Conservation (phyloP, 2,329 filamentous ascomycete species). For the Stenocarpella maydis region DNA sequence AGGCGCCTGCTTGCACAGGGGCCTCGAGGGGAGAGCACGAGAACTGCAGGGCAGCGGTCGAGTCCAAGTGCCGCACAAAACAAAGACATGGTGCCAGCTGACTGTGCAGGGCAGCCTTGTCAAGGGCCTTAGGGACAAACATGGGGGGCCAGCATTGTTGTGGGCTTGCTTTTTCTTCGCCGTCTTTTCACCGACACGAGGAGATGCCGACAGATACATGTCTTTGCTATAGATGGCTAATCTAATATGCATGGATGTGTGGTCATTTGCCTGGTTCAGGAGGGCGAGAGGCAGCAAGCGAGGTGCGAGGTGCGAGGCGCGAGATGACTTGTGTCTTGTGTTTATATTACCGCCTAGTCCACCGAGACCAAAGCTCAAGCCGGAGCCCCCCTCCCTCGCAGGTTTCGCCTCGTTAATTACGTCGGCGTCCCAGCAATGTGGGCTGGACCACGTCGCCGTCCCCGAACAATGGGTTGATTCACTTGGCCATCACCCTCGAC, state of each 20-base stretch:
- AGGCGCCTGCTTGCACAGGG: no score
- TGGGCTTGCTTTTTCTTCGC: not conserved
- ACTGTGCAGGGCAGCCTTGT: slow-evolving; percentile 16
- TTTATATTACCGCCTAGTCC: slow-evolving; percentile 14
- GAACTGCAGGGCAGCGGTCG: not conserved
- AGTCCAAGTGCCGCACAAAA: not conserved
- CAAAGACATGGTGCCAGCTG: not conserved
- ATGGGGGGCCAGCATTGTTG: slow-evolving; percentile 12
- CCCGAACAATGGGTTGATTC: not conserved
- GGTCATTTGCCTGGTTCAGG: slow-evolving; percentile 12
- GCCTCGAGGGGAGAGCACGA: not conserved
- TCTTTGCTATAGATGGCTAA: not conserved
- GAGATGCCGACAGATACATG: slow-evolving; percentile 3
- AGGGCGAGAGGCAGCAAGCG: slow-evolving; percentile 2
- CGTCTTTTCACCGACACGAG: not conserved
- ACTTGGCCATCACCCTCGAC: not conserved
- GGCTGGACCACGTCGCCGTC: slow-evolving; percentile 12
- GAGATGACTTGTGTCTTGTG: slow-evolving; percentile 22
- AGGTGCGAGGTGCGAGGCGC: slow-evolving; percentile 24
- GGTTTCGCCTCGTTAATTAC: slow-evolving; percentile 24
- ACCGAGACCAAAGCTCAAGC: not conserved
- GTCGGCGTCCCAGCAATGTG: slow-evolving; percentile 13
- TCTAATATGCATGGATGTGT: not conserved
- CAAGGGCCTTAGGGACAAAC: not conserved
- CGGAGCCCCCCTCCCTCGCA: slow-evolving; percentile 14